A percentile compares a stretch with the other conserved stretches of the same genome.
These are phyloP conservation scores for Geranium rotundifolium DNA, from an alignment of 345 rosid genomes.

Conservation along the genomic window DNA sequence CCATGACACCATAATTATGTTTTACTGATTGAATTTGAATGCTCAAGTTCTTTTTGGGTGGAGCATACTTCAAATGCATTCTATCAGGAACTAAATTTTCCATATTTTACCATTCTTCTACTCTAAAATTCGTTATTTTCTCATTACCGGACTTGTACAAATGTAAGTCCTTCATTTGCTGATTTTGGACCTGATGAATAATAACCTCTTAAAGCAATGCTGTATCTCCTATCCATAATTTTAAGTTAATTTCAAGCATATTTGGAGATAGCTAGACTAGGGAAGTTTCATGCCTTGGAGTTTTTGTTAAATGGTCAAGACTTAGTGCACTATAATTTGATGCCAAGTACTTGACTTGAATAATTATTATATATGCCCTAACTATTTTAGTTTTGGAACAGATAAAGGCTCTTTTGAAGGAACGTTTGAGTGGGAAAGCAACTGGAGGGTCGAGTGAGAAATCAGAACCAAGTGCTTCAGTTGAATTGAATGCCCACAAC, in stretches of 20 bases:
- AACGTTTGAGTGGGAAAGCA: slow-evolving; percentile 75
- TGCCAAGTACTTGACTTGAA: not conserved
- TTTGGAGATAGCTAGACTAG: not conserved
- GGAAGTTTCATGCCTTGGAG: not conserved
- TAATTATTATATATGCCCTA: not conserved
- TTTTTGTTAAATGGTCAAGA: not conserved
- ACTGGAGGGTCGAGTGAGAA: slow-evolving; percentile 72
- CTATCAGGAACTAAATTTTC: not conserved
- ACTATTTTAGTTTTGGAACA: slow-evolving; percentile 16
- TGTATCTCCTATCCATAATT: not conserved
- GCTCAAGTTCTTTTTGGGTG: not conserved
- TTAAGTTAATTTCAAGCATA: not conserved
- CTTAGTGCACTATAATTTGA: not conserved
- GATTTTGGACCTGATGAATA: not conserved
- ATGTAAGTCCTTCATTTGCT: not conserved
- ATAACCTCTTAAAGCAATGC: no score
- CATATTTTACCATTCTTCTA: not conserved
- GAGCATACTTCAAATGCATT: not conserved
- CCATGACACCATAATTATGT: not conserved
- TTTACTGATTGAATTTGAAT: no score
- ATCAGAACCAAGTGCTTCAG: slow-evolving; percentile 61
- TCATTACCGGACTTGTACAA: not conserved
- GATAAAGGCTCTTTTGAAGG: slow-evolving; percentile 71
- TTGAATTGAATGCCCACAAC: slow-evolving; percentile 62
- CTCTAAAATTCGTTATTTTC: no score